Evolutionary conservation across 768 basidiomycete species (phyloP), one percentile per base, ranked within the genome.

Genomic region (Naganishia kalamii): DNA sequence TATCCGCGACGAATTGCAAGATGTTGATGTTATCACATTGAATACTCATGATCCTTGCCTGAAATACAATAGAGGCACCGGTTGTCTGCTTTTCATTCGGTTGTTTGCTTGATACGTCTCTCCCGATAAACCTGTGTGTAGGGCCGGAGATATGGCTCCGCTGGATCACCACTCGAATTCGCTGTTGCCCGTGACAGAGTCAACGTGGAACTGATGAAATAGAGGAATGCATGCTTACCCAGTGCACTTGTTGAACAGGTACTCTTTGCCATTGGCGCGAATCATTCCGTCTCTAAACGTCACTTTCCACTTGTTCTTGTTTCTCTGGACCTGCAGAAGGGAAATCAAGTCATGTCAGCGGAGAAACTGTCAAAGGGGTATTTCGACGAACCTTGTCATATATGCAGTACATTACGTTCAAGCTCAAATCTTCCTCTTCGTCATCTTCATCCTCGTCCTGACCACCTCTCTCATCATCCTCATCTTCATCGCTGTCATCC

Each of bases 251-350:
- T 89, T 85, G 75, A 99, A 99, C 17, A 99, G 84, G 80, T 98
- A 99, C 74, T 99, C 96, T 73, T 89, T 91, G 32, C 94, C 94
- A 69, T 96, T 96, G 70, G 96, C 85, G 71, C 92, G 90, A 68
- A 97, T 89, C 87, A 98, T 91, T 3, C 96, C 96, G 70, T 98
- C 96, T 79, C 96, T 96, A 59, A 99, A 83, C 25, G 90, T 86
- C 66, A 92, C 93, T 82, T 98, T 99, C 96, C 96, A 99, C 81
- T 98, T 99, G 81, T 96, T 98, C 81, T 98, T 99, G 27, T 98
- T 94, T n/a, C 96, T 84, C 47, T 93, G 92, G 37, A 98, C 94
- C 93, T 98, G 19, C 17, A 37, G 33, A 7, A 17, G 19, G 15
- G 27, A 15, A 43, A 12, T 10, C 29, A 47, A 27, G 40, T 15